These are phyloP conservation scores for Neopestalotiopsis rosae DNA, from an alignment of 2,329 filamentous ascomycete genomes.

Conservation along the genomic window DNA sequence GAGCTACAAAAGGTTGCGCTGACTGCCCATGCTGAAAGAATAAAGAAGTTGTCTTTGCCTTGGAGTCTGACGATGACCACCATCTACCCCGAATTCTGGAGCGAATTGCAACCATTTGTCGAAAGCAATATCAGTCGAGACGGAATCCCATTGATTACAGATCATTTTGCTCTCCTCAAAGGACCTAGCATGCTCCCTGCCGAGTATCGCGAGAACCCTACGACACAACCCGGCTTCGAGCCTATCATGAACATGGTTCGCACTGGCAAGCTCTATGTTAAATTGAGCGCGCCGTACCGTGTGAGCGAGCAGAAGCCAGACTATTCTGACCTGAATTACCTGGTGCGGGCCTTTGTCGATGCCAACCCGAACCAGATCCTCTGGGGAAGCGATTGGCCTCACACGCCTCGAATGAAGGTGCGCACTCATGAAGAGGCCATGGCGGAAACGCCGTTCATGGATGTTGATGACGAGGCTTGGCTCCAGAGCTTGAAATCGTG, in stretches of 20 bases:
- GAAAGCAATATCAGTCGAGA: neutral
- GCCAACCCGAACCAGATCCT: neutral
- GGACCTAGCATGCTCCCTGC: neutral
- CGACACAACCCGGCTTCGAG: neutral
- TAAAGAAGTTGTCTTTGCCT: neutral
- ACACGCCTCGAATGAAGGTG: neutral
- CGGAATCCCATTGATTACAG: neutral
- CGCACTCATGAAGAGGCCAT: neutral
- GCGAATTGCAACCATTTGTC: neutral
- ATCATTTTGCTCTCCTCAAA: neutral
- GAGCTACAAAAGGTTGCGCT: neutral
- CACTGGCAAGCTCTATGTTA: neutral
- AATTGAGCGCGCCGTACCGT: neutral
- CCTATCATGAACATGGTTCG: neutral
- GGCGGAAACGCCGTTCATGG: constrained; percentile 17
- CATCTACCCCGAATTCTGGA: neutral
- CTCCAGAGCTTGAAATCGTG: constrained; percentile 15
- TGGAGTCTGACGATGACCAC: neutral
- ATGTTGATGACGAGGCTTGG: constrained; percentile 21
- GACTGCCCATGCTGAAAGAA: neutral
- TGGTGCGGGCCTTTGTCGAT: neutral
- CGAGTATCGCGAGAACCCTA: neutral
- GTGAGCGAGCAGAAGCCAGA: neutral
- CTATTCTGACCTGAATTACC: neutral
- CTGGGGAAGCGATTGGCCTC: neutral